Evolutionary conservation across 164 flowering plant genomes (phyloP).

Genomic region (Vitis riparia): DNA sequence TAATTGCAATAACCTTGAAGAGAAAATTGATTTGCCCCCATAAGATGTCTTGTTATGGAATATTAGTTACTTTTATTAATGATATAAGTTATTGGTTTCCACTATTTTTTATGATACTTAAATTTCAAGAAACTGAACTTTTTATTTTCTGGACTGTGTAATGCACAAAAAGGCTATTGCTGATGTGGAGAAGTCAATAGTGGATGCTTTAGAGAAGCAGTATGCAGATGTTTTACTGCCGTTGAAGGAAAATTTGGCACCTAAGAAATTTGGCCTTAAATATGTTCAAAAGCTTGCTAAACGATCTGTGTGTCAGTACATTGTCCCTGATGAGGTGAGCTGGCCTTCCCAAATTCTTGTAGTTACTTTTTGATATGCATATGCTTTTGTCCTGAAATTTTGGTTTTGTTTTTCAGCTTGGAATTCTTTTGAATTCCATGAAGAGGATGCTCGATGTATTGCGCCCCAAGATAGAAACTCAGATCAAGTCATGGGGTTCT

Average conservation of each 20-base stretch:
- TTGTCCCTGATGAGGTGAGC: constrained; percentile 77
- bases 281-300: constrained; percentile 90
- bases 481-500: constrained; percentile 80
- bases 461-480: constrained; percentile 76
- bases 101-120: not conserved
- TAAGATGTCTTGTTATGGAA: not conserved
- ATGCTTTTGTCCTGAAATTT: constrained; percentile 9
- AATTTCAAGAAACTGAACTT: constrained; percentile 1
- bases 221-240: constrained; percentile 88
- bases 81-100: not conserved
- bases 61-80: not conserved
- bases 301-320: constrained; percentile 51
- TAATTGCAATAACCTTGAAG: too few species aligned
- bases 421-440: constrained; percentile 82
- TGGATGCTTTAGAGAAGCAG: constrained; percentile 90
- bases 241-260: constrained; percentile 73
- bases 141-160: constrained; percentile 11
- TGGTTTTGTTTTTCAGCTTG: constrained; percentile 57
- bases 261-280: constrained; percentile 80
- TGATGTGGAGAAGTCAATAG: constrained; percentile 85
- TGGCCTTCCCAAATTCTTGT: not conserved
- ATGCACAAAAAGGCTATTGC: constrained; percentile 64
- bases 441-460: constrained; percentile 88
- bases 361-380: not conserved
- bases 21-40: not conserved